Evolutionary conservation across 169 alveolate species (phyloP).

Genomic region (Toxoplasma gondii): DNA sequence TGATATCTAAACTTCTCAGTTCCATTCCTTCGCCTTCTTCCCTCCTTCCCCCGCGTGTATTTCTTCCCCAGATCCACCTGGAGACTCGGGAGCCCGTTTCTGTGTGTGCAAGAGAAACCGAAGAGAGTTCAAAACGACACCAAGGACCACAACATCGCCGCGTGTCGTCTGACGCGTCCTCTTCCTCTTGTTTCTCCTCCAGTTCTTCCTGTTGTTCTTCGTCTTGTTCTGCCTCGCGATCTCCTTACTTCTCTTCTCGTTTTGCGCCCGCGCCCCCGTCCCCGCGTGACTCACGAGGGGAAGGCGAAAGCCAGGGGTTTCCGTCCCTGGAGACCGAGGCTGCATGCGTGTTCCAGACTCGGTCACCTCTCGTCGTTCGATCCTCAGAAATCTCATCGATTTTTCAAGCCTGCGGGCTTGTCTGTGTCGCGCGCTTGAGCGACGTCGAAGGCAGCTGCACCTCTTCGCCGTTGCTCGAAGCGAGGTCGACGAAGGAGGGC

Average conservation of each 20-base stretch:
- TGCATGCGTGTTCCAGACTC: not conserved
- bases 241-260: too few species aligned
- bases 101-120: too few species aligned
- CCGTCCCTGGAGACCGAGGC: not conserved
- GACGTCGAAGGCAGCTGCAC: not conserved
- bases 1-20: not conserved
- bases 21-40: constrained; percentile 13
- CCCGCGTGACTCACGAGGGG: too few species aligned
- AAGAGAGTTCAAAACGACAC: not conserved
- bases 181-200: not conserved
- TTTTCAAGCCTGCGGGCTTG: not conserved
- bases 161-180: not conserved
- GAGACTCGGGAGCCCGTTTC: not conserved
- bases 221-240: too few species aligned
- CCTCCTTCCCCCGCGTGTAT: not conserved
- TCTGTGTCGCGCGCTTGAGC: not conserved
- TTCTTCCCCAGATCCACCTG: not conserved
- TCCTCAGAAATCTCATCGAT: not conserved
- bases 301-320: too few species aligned
- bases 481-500: not conserved
- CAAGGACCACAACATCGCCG: not conserved
- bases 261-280: too few species aligned
- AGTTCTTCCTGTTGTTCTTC: not conserved
- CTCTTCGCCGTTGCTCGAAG: not conserved
- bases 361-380: not conserved